Evolutionary conservation across 768 basidiomycete species (phyloP), one percentile per base, ranked within the genome.

Genomic region (Russula lepida): DNA sequence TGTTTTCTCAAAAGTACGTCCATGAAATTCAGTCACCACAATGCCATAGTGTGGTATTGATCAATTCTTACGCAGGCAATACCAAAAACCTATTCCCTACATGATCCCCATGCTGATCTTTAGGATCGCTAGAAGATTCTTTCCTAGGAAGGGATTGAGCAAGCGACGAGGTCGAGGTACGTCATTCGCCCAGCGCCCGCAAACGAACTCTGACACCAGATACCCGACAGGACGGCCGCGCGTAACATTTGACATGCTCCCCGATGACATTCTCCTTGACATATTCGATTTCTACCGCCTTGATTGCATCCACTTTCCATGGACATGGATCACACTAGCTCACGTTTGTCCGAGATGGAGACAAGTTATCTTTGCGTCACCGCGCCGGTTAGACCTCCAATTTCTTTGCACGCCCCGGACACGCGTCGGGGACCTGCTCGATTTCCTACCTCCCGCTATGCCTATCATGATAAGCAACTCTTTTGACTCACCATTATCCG

Each of bases 261-360:
- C 57, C n/a, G 54, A 53, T 25, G 57, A 53, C 5, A 35, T 66
- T n/a, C 37, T 57, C 23, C 32, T 66, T 2, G 43, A 51, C 27
- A 57, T 65, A n/a, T 64, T 63, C 46, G 30, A 53, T 11, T 51
- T 27, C 59, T 61, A 25, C 43, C 50, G 33, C 3, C 15, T 30
- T 3, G 21, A n/a, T 15, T 21, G 6, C 9, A 7, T 1, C 4
- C 6, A 39, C 2, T 12, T 47, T 21, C 17, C 56, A 1, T 46
- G 46, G 51, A 35, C 23, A 33, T 61, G 60, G 55, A 33, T 37
- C n/a, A 15, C 12, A 13, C 32, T 61, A n/a, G 41, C 23, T 8
- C 54, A 61, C n/a, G 48, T 61, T 0, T 56, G 54, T 21, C 32
- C 9, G 17, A 56, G 43, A 51, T 61, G 60, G 60, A 41, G 60